Conservation (phyloP, 768 basidiomycete species). For the Strobilomyces dryophilus region DNA sequence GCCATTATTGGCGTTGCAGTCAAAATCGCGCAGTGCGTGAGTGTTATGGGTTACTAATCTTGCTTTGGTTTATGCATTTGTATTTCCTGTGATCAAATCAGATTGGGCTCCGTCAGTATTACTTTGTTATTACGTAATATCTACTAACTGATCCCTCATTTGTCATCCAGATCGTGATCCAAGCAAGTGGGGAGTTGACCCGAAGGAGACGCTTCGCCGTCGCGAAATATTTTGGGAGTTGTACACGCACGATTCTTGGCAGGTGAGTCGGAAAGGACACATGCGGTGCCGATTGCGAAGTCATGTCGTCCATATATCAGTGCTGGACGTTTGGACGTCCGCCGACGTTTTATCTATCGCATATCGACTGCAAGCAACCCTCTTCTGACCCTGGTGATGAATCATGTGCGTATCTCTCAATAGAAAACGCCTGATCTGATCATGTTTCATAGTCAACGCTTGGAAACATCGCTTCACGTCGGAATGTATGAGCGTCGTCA, state of each 20-base stretch:
- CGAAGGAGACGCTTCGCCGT: constrained; percentile 54
- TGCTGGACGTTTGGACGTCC: constrained; percentile 69
- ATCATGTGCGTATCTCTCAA: constrained; percentile 44
- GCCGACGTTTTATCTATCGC: constrained; percentile 61
- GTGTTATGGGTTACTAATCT: constrained; percentile 27
- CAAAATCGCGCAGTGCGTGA: constrained; percentile 66
- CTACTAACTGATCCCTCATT: constrained; percentile 5
- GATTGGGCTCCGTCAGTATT: constrained; percentile 65
- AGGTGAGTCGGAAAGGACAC: constrained; percentile 19
- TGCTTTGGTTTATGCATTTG: background rate
- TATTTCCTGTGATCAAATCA: constrained; percentile 24
- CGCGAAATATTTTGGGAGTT: constrained; percentile 67
- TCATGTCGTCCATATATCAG: constrained; percentile 34
- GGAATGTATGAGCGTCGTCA: constrained; percentile 65
- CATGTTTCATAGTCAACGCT: constrained; percentile 43
- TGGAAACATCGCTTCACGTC: constrained; percentile 71
- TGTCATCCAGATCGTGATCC: constrained; percentile 56
- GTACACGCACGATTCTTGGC: constrained; percentile 36
- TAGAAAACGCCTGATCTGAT: constrained; percentile 2
- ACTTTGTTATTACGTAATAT: background rate
- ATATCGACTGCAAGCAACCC: constrained; percentile 65
- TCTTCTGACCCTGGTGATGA: constrained; percentile 48
- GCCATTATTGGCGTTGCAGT: constrained; percentile 66
- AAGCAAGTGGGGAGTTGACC: constrained; percentile 59
- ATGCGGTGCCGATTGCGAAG: constrained; percentile 25